Evolutionary conservation across 2,329 filamentous ascomycete species (phyloP), one percentile per base, ranked within the genome.

Genomic region (Colletotrichum echinochloae): DNA sequence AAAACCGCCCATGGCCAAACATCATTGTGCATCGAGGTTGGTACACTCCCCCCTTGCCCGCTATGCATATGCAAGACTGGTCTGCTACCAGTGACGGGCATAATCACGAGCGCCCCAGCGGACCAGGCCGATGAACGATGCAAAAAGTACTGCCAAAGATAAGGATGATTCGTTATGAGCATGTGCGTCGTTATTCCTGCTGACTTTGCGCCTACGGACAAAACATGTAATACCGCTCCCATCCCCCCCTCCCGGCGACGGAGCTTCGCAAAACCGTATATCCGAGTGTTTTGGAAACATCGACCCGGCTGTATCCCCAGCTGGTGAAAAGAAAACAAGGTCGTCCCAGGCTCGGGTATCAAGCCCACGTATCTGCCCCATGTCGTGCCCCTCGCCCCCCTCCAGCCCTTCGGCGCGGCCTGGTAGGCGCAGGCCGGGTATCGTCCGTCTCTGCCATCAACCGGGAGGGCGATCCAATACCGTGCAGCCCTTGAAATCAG

Each of bases 121-220:
- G 6, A 9, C 7, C 37, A 39, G 33, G n/a, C 7, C 14, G n/a
- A 39, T 14, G 12, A 6, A 6, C 9, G 33, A 16, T n/a, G n/a
- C n/a, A n/a, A n/a, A 16, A 0, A 5, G 26, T 16, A 2, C 12
- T 18, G 9, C 16, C 9, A 41, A 37, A 3, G 16, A 2, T 5
- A 46, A 51, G 23, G 18, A 44, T 52, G 6, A 3, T 12, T 54
- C 23, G 39, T 62, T 54, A 26, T n/a, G 48, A 67, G 52, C 67
- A 70, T 70, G 23, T 67, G 51, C 57, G 23, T 70, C 67, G 57
- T 62, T 66, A 67, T 70, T 59, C 44, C 57, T 59, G 30, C 57
- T 44, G 37, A 56, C 52, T 67, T 57, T 70, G 46, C 57, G 64
- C 64, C 63, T 59, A 60, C 64, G 49, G 30, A 44, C 7, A 44